Base-by-base conservation (phyloP, 345 rosid species). In the Iberis pinnata region DNA sequence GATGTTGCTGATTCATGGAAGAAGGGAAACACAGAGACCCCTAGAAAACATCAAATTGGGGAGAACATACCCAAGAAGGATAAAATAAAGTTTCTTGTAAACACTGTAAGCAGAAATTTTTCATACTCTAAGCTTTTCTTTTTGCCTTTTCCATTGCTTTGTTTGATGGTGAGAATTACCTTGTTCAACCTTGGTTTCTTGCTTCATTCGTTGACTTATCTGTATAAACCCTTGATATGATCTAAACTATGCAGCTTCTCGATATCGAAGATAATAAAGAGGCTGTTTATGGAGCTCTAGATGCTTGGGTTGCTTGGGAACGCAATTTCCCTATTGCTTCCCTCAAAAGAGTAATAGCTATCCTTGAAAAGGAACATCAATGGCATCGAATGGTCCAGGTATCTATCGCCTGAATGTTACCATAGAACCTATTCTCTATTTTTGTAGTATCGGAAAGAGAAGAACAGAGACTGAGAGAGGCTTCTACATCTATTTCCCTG, bases 231-330 rank as follows among this genome's bases (percentile, higher is more conserved):
- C 52, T 29, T 37, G 43, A 20, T 60, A 53, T 12, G 5, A 43
- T 16, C 27, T 44, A 57, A 31, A 56, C 15, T 43, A 1, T 60
- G 73, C 78, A 89, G 97, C 89, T 90, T 65, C 63, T 73, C 51
- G 87, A 84, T 60, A 72, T 86, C 11, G 77, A 75, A 62, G 89
- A 90, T 71, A 67, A 73, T 64, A 86, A 84, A 75, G 96, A 86
- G 68, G 81, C 80, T 31, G 76, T 90, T 26, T 90, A 90, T 65
- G 85, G 96, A 69, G 76, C 89, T 72, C 85, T 90, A 22, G 95
- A 90, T 74, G 92, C 94, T 35, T 90, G 96, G 94, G 87, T 89
- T 67, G 96, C 98, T 43, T 86, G 96, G 94, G 96, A 90, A 75
- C 80, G 70, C 17, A 77, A 65, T 12, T 90, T 90, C 71, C 98